A percentile compares a stretch with the other conserved stretches of the same genome.
Evolutionary conservation across 805 yeast genomes (phyloP).

Genomic region (Brettanomyces custersianus): DNA sequence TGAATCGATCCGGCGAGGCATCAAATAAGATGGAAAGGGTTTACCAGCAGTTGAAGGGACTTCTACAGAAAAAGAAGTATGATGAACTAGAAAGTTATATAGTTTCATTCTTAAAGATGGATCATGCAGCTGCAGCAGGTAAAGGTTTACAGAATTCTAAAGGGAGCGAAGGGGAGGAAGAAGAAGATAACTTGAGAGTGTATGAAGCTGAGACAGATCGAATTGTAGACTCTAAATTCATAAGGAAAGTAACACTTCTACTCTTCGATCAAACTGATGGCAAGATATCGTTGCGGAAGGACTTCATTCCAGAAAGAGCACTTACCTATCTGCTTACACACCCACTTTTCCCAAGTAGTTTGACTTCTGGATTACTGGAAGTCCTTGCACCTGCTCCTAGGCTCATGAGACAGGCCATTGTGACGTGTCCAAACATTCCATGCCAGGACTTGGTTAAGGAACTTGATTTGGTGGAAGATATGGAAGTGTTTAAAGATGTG

Average conservation of each 20-base stretch:
- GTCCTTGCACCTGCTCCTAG: slow-evolving; percentile 41
- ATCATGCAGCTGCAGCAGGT: slow-evolving; percentile 3
- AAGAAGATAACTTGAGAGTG: slow-evolving; percentile 24
- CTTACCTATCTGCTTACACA: slow-evolving; percentile 74
- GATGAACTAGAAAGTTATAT: slow-evolving; percentile 22
- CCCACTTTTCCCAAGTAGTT: slow-evolving; percentile 68
- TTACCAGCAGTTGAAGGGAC: slow-evolving; percentile 18
- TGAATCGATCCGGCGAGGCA: slow-evolving; percentile 10
- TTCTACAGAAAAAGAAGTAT: slow-evolving; percentile 17
- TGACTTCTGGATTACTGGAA: slow-evolving; percentile 45
- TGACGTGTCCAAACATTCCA: slow-evolving; percentile 64
- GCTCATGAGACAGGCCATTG: slow-evolving; percentile 72
- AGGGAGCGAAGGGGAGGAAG: slow-evolving; percentile 14
- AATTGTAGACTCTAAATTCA: slow-evolving; percentile 49
- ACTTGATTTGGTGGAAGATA: slow-evolving; percentile 45
- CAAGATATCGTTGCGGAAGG: slow-evolving; percentile 14
- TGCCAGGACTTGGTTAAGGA: slow-evolving; percentile 56
- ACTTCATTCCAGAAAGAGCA: slow-evolving; percentile 45
- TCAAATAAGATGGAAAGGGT: slow-evolving; percentile 20
- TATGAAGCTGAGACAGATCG: slow-evolving; percentile 61
- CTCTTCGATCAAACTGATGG: slow-evolving; percentile 29
- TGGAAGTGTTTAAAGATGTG: slow-evolving; percentile 59
- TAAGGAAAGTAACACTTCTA: slow-evolving; percentile 33
- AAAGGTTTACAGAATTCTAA: background rate
- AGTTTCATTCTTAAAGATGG: slow-evolving; percentile 22